Percentiles rank a stretch among this genome's conserved stretches.
Evolutionary conservation across 176 grass and related monocot genomes (phyloP).

Genomic region (Oryza glumipatula): DNA sequence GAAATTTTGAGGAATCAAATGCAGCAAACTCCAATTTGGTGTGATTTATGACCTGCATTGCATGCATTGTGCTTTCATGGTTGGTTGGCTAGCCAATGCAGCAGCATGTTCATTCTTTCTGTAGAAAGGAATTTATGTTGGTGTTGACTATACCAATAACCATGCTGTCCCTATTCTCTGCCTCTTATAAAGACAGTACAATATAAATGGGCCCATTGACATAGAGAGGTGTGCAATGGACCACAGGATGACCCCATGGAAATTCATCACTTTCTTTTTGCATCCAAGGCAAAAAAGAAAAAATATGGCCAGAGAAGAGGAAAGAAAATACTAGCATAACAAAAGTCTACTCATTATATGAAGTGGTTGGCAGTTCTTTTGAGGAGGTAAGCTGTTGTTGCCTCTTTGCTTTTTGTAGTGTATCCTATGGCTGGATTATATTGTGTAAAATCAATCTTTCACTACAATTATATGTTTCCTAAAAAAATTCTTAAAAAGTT

Average conservation of each 20-base stretch:
- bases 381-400: constrained; percentile 27
- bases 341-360: constrained; percentile 38
- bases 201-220: constrained; percentile 28
- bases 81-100: constrained; percentile 26
- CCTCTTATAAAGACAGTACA: constrained; percentile 15
- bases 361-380: constrained; percentile 44
- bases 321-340: not conserved
- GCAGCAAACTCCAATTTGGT: not conserved
- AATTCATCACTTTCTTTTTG: constrained; percentile 7
- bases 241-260: constrained; percentile 1
- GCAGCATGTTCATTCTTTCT: constrained; percentile 32
- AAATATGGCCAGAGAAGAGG: not conserved
- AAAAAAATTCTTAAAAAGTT: not conserved
- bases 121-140: constrained; percentile 31
- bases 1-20: not conserved
- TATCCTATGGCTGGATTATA: constrained; percentile 16
- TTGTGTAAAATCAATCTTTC: not conserved
- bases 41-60: constrained; percentile 36
- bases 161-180: constrained; percentile 1
- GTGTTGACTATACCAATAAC: constrained; percentile 21
- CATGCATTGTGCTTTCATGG: constrained; percentile 31
- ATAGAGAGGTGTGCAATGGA: not conserved
- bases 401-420: constrained; percentile 38
- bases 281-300: constrained; percentile 12
- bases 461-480: not conserved